These are phyloP conservation scores for Sclerotinia sclerotiorum DNA, from an alignment of 2,329 filamentous ascomycete species.

Conservation along the genomic window DNA sequence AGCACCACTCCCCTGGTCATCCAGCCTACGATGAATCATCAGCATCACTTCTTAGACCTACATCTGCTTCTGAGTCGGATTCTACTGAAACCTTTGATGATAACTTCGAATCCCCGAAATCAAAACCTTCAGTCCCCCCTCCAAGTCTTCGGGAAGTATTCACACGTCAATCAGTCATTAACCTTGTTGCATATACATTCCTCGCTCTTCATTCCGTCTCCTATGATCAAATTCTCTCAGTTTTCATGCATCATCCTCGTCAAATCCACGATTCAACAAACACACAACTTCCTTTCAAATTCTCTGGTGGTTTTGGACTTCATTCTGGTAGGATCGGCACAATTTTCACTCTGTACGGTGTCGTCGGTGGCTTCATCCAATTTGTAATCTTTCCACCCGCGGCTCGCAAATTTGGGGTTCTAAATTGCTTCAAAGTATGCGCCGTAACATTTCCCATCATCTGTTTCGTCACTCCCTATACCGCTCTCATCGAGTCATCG, in stretches of 20 bases:
- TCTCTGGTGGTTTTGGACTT: slow-evolving; percentile 76
- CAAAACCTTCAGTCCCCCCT: slow-evolving; percentile 38
- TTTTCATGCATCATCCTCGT: slow-evolving; percentile 78
- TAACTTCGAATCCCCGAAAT: slow-evolving; percentile 33
- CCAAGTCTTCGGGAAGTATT: slow-evolving; percentile 64
- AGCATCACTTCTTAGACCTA: slow-evolving; percentile 52
- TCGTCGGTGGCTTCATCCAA: slow-evolving; percentile 77
- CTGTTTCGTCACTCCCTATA: slow-evolving; percentile 82
- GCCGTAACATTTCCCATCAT: slow-evolving; percentile 68
- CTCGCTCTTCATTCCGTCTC: slow-evolving; percentile 80
- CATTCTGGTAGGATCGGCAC: slow-evolving; percentile 74
- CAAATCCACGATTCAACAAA: slow-evolving; percentile 55
- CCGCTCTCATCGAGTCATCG: slow-evolving; percentile 58
- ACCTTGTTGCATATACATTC: slow-evolving; percentile 75
- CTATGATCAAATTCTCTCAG: slow-evolving; percentile 84
- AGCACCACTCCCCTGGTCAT: slow-evolving; percentile 39
- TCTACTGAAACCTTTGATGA: slow-evolving; percentile 30
- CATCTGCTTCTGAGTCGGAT: slow-evolving; percentile 37
- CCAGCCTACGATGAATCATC: slow-evolving; percentile 57
- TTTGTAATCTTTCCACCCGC: slow-evolving; percentile 83
- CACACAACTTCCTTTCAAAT: slow-evolving; percentile 72
- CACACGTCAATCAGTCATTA: slow-evolving; percentile 69
- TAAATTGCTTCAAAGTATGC: slow-evolving; percentile 70
- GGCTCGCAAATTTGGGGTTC: slow-evolving; percentile 69
- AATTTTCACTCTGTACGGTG: slow-evolving; percentile 80